Evolutionary conservation across 345 rosid species (phyloP), one percentile per base, ranked within the genome.

Genomic region (Ailanthus altissimus): DNA sequence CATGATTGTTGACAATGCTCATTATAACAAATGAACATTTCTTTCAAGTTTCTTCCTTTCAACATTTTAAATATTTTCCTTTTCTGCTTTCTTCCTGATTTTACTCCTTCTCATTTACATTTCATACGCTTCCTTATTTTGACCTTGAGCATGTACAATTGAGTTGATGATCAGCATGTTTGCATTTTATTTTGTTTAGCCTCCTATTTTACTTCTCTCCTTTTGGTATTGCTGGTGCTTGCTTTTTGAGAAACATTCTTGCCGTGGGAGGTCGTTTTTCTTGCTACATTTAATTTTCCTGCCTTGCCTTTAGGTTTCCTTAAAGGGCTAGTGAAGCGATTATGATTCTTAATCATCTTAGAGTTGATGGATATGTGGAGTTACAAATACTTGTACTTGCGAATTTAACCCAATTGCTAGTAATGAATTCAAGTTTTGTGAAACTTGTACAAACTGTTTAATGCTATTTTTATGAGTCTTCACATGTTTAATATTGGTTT

Each of bases 271-370:
- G 25, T 12, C 12, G 2, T 45, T 12, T 50, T 42, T 25, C 69
- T 60, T 16, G 5, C 0, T 18, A 75, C 1, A 58, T 67, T 60
- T 28, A 5, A 15, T 46, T 26, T 10, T 5, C 45, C 15, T 5
- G 20, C 20, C 20, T 60, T 28, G 10, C 32, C 36, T n/a, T 4
- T 16, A 26, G 42, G 2, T 56, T 59, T 18, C 45, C 6, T 4
- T 46, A 10, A 10, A 50, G 43, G 47, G 21, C 60, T 9, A 15
- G 26, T 32, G 56, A 69, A 49, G 43, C 46, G 38, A 51, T 43
- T 61, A 40, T 81, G 38, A 45, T 56, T 49, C 12, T 61, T 73
- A 38, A 8, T 72, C 47, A 45, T 64, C 67, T 63, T 38, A 38
- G 11, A 36, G 5, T 63, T 40, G 21, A 63, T 38, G n/a, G 14